phyloP scores from a whole-genome alignment of 2,329 filamentous ascomycete genomes.

The Exophiala calicioides region DNA sequence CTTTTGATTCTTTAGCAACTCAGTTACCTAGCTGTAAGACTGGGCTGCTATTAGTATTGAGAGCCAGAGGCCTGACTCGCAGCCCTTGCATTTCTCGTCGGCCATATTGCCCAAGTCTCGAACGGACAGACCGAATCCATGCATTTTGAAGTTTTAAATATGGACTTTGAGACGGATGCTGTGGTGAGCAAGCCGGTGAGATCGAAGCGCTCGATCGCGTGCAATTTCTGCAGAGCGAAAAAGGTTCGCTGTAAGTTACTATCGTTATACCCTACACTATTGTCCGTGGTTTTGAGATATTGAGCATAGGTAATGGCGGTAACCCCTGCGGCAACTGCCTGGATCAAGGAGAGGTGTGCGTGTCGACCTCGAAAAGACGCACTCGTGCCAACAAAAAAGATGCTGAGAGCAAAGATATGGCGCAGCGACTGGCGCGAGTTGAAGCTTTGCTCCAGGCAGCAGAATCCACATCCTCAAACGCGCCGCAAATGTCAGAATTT shows the following conservation, averaged over 20 bases:
- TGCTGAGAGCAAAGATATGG: not conserved
- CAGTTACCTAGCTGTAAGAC: no score
- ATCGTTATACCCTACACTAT: not conserved
- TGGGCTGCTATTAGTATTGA: no score
- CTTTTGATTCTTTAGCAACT: no score
- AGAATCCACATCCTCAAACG: not conserved
- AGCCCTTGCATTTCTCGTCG: no score
- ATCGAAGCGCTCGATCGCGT: constrained; percentile 1
- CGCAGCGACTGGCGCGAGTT: not conserved
- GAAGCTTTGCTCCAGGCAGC: not conserved
- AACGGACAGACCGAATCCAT: not conserved
- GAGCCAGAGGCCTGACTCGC: no score
- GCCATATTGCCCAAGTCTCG: no score
- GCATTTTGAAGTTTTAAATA: constrained; percentile 2
- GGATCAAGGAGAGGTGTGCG: constrained; percentile 1
- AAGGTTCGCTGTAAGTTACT: constrained; percentile 3
- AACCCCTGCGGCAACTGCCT: constrained; percentile 1
- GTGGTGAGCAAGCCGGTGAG: not conserved
- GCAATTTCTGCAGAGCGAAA: constrained; percentile 6
- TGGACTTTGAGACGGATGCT: not conserved
- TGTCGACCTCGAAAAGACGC: not conserved
- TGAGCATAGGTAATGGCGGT: constrained; percentile 4
- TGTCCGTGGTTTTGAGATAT: not conserved
- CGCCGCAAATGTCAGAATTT: not conserved
- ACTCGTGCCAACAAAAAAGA: not conserved